Base-by-base conservation (phyloP, 2,329 filamentous ascomycete genomes). In the Neonectria punicea region DNA sequence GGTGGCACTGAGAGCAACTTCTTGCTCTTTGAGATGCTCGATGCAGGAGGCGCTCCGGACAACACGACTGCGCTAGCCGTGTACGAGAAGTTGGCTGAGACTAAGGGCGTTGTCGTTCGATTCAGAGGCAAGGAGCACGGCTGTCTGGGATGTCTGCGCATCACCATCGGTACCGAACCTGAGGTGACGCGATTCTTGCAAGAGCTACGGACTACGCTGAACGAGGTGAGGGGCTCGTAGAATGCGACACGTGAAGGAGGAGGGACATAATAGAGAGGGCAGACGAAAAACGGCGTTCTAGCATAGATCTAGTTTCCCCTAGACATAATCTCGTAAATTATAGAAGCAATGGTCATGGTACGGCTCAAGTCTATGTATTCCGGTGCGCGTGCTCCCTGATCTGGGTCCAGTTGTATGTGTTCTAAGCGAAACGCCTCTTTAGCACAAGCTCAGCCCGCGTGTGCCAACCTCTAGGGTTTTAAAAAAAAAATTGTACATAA, bases 121-220 rank as follows among this genome's bases (percentile, higher is more conserved):
- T 99, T 98, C 80, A 86, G 96, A 72, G 96, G 96, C 53, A 97
- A 94, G 82, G 96, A 99, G 83, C 85, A 92, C 70, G 95, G 94
- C 5, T 99, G 96, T 77, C 79, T 90, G 46, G 96, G 95, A 0
- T 98, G 95, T 75, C 80, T 99, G 78, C 88, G 96, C 60, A 93
- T 98, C 70, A 99, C 96, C 0, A 89, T 99, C 13, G 96, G 96
- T 16, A 98, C 95, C 1, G 92, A 97, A 78, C 82, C 88, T 1
- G 96, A 99, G 80, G 93, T 97, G 9, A 90, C 90, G 28, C 86
- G 90, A 64, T 93, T 98, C 75, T 77, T 99, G 72, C 81, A 83
- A 20, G 90, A 94, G 71, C 80, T 98, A 22, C 82, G 82, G 70
- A 80, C 77, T 60, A 81, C 81, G 2, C 72, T 89, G 60, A 79